Evolutionary conservation across 1,284 basidiomycete genomes (phyloP), one percentile per base, ranked within the genome.

Genomic region (Cystobasidiaceae sp.): DNA sequence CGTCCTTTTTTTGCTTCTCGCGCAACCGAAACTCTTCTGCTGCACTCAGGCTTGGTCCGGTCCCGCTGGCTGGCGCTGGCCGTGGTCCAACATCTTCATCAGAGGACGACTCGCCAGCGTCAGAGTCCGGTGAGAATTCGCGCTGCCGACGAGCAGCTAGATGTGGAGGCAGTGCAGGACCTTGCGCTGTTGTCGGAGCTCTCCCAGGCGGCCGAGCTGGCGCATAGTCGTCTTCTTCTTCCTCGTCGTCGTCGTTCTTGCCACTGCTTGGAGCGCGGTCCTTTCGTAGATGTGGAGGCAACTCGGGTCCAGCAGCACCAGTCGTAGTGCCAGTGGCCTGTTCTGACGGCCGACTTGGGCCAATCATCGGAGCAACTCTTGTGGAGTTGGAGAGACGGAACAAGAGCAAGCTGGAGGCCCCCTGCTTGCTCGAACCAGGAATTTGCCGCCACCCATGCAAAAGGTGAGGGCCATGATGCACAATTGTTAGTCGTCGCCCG

Each of bases 51-150:
- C 87, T 85, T 50, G 77, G 46, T 68, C 71, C 21, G 46, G 61
- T 33, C 73, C 74, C 11, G 73, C 79, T 59, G 2, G 78, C 74
- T 23, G 73, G 74, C 0, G 85, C 77, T 0, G 87, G 88, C 74
- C 81, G 81, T 0, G 91, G 91, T 2, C 89, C 90, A 67, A 88
- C 83, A 67, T 86, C 87, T 59, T 86, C 85, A 50, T 86, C 86
- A 58, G 84, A 83, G 50, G 85, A 84, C 15, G 84, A 68, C 23
- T 72, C 80, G 27, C 81, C 78, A 43, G 77, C 73, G 66, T 59
- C 78, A 71, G 55, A 74, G 72, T 68, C 74, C 71, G 61, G 67
- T 17, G 51, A 58, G 57, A 50, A 28, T 17, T 46, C 74, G 3
- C 76, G 71, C 30, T 74, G 67, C 23, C 71, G 69, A 7, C 76